These are phyloP conservation scores for Alternaria sp. DNA, from an alignment of 2,329 filamentous ascomycete genomes.

Conservation along the genomic window DNA sequence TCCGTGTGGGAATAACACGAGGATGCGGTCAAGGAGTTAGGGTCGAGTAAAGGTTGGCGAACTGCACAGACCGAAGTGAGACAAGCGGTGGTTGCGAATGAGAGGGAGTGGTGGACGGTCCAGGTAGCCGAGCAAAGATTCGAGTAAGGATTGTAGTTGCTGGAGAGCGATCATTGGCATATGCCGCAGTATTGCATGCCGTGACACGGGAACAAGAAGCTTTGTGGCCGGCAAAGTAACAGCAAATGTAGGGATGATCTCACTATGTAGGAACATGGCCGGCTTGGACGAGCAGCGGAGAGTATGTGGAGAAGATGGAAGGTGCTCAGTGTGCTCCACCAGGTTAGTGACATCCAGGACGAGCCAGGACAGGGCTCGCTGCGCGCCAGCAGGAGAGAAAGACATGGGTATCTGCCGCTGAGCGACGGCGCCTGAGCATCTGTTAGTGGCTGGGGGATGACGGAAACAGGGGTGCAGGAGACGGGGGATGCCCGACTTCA, in stretches of 20 bases:
- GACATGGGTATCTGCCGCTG: conserved; percentile 29
- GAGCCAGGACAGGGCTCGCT: conserved; percentile 37
- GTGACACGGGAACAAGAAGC: conserved; percentile 30
- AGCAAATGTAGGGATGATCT: conserved; percentile 43
- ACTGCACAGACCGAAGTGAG: conserved; percentile 25
- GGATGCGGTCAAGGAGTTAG: conserved; percentile 27
- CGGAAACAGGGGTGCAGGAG: conserved; percentile 25
- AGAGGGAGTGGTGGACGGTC: neutral
- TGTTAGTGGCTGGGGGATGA: conserved; percentile 33
- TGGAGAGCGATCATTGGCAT: conserved; percentile 16
- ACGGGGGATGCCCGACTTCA: conserved; percentile 30
- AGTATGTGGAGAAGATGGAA: conserved; percentile 47
- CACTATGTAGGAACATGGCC: conserved; percentile 39
- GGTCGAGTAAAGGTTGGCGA: conserved; percentile 22
- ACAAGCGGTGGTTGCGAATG: conserved; percentile 11
- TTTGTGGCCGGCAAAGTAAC: conserved; percentile 34
- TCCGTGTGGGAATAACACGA: conserved; percentile 35
- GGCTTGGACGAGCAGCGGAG: conserved; percentile 38
- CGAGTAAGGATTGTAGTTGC: conserved; percentile 6
- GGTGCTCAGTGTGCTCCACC: conserved; percentile 42
- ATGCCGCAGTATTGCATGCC: conserved; percentile 33
- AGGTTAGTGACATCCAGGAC: conserved; percentile 31
- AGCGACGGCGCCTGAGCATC: conserved; percentile 23
- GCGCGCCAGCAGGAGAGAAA: conserved; percentile 33
- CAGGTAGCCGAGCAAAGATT: conserved; percentile 1